Base-by-base conservation (phyloP, 345 rosid species). In the Viola odorata region DNA sequence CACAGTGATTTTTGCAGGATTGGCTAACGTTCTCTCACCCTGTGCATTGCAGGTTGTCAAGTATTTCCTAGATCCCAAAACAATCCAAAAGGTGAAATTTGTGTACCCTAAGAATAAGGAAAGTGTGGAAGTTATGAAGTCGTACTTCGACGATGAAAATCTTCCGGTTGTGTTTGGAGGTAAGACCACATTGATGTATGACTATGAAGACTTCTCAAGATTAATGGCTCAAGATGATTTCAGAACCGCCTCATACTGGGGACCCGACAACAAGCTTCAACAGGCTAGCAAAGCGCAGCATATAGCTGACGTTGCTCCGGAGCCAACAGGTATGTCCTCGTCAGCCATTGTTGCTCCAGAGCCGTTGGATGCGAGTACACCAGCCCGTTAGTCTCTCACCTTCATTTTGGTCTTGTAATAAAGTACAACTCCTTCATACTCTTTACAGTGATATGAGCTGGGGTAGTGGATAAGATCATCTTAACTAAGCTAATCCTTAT, bases 121-220 rank as follows among this genome's bases (percentile, higher is more conserved):
- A 8, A 94, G 97, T 6, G 83, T 90, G 38, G 95, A 82, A 66
- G 77, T 87, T 5, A 89, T 94, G 97, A 80, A 75, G 7, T 71
- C 84, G 5, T 82, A 75, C 61, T 90, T 90, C 8, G 96, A 90
- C 3, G 85, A 90, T 69, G 84, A 81, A 54, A 94, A 89, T 70
- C 91, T 94, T 15, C 91, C 97, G 40, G 75, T 84, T 0, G 95
- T 83, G 51, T 82, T 94, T n/a, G 97, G 97, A 72, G 99, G 97
- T 37, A 77, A 77, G 65, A 86, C 91, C 50, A 69, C 64, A n/a
- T 75, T 87, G 72, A 69, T 76, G 68, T 94, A 90, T 70, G 84
- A 90, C 67, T 85, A 84, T 71, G 91, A 86, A 76, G 96, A 88
- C 65, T 88, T 89, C 79, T 86, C 96, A 48, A 86, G 73, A 69